Percentiles rank a stretch among this genome's conserved stretches.
These are phyloP conservation scores for Chionographis japonica DNA, from an alignment of 106 monocot species.

Conservation along the genomic window DNA sequence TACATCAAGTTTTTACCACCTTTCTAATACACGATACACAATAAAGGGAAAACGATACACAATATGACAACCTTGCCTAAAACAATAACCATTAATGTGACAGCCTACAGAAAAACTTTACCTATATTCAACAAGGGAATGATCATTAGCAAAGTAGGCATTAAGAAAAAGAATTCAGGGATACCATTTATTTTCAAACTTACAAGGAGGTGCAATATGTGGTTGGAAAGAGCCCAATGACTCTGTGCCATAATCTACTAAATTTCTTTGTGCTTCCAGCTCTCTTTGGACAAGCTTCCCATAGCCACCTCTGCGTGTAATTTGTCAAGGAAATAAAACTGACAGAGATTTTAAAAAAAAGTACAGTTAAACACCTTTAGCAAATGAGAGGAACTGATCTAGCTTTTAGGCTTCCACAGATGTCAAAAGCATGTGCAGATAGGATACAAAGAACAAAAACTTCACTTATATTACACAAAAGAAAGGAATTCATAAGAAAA, in stretches of 20 bases:
- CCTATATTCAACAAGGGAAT: too few relatives aligned
- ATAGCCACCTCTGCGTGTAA: constrained; percentile 84
- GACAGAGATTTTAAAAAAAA: background rate
- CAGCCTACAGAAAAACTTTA: too few relatives aligned
- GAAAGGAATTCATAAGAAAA: too few relatives aligned
- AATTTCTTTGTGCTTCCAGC: constrained; percentile 77
- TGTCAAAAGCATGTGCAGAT: too few relatives aligned
- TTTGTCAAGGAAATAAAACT: constrained; percentile 48
- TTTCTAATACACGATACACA: too few relatives aligned
- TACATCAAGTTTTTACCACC: too few relatives aligned
- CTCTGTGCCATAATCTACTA: constrained; percentile 88
- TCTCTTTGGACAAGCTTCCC: constrained; percentile 96
- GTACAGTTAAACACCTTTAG: background rate
- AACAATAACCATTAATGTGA: too few relatives aligned
- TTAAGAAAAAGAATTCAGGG: background rate
- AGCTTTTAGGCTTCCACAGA: background rate
- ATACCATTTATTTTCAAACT: constrained; percentile 19
- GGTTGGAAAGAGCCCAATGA: constrained; percentile 63
- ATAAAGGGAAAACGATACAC: too few relatives aligned
- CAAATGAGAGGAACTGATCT: background rate
- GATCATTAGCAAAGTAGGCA: too few relatives aligned
- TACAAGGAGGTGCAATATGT: constrained; percentile 37
- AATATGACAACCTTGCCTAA: too few relatives aligned
- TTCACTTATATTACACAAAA: too few relatives aligned
- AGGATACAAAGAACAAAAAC: too few relatives aligned